Evolutionary conservation across 2,329 filamentous ascomycete genomes (phyloP), one percentile per base, ranked within the genome.

Genomic region (Ophiostoma montium): DNA sequence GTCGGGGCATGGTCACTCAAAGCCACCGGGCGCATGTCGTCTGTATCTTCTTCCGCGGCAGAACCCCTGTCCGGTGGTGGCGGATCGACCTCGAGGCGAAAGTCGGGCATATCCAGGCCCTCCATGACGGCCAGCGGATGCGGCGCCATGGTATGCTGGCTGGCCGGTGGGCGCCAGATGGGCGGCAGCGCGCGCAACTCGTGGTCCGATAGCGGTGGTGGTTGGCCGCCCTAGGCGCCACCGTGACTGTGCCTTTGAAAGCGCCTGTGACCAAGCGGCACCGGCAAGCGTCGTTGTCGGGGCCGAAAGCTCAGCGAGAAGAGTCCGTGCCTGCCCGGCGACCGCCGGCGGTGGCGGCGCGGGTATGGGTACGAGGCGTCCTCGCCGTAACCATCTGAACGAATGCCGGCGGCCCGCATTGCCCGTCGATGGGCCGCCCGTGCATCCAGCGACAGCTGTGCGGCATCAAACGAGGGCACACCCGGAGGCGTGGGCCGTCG

Each of bases 401-500:
- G n/a, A 16, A 18, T 4, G 7, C 21, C 39, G 10, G 4, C 21
- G 15, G 21, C 46, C 3, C 51, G 35, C 36, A 49, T 16, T 1
- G 49, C 49, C 15, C 50, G 50, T n/a, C n/a, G n/a, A n/a, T n/a
- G n/a, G n/a, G n/a, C n/a, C n/a, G n/a, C n/a, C n/a, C n/a, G 1
- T 50, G 47, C 7, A 52, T 19, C 32, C 3, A 48, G 43, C 0
- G 51, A 21, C 3, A 30, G 43, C 13, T 54, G 51, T 2, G 50
- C 23, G 1, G 43, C 16, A 12, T 57, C 55, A 32, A 49, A 57
- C 0, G 53, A 54, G 3, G 55, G 55, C 9, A 56, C 15, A 1
- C 54, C 55, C 2, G 53, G 52, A 9, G 55, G 55, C 8, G 55
- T 57, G 1, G 49, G 52, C 2, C 54, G 46, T 5, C 55, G 55